phyloP scores from a whole-genome alignment of 2,329 filamentous ascomycete genomes.

The Monosporascus sp. region DNA sequence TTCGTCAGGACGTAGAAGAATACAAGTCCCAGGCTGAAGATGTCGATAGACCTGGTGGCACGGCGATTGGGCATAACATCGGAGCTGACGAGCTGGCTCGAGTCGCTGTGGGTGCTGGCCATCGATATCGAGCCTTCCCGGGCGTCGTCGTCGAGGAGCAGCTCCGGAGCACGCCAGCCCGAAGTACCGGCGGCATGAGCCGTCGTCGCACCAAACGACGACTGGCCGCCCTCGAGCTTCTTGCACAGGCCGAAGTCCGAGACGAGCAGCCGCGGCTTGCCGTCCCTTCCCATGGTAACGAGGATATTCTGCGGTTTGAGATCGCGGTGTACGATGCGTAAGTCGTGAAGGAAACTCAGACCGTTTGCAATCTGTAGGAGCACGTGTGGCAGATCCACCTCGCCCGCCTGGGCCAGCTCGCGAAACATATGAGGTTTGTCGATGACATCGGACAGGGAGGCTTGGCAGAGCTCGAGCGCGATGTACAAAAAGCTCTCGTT shows the following conservation, averaged over 20 bases:
- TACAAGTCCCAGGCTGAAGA: slow-evolving; percentile 94
- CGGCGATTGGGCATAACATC: slow-evolving; percentile 63
- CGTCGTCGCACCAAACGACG: slow-evolving; percentile 90
- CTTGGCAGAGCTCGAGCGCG: slow-evolving; percentile 87
- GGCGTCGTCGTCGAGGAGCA: slow-evolving; percentile 74
- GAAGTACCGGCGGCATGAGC: slow-evolving; percentile 89
- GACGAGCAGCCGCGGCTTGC: slow-evolving; percentile 78
- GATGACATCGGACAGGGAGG: slow-evolving; percentile 86
- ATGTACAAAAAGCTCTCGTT: slow-evolving; percentile 93
- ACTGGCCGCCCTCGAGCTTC: slow-evolving; percentile 90
- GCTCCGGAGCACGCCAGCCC: slow-evolving; percentile 93
- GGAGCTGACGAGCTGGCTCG: slow-evolving; percentile 51
- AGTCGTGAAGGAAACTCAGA: slow-evolving; percentile 78
- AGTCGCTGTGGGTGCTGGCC: slow-evolving; percentile 54
- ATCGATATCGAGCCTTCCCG: slow-evolving; percentile 40
- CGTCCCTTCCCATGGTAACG: slow-evolving; percentile 66
- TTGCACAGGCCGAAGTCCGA: slow-evolving; percentile 98
- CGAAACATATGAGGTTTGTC: slow-evolving; percentile 65
- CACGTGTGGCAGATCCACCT: slow-evolving; percentile 70
- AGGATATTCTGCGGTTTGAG: slow-evolving; percentile 97
- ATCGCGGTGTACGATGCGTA: slow-evolving; percentile 94
- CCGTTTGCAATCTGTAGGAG: slow-evolving; percentile 87
- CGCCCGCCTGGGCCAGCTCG: slow-evolving; percentile 65
- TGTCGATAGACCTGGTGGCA: slow-evolving; percentile 92
- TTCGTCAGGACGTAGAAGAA: slow-evolving; percentile 98